Evolutionary conservation across 2,329 filamentous ascomycete genomes (phyloP).

Genomic region (Bipolaris zeicola): DNA sequence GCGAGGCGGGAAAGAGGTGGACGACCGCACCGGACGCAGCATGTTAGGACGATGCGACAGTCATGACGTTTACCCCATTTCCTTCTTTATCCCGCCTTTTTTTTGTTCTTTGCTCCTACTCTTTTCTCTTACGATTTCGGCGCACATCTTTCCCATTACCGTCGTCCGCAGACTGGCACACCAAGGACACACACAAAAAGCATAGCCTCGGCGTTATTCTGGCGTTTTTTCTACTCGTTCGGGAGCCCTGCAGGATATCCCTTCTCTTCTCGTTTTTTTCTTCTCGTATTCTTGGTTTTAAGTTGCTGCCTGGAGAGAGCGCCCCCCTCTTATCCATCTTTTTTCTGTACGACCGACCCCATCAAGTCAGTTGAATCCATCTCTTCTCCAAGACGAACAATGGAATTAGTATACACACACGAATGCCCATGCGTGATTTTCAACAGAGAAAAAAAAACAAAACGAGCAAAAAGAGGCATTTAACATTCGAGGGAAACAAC

Average conservation of each 20-base stretch:
- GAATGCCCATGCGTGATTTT: neutral
- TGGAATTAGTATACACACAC: neutral
- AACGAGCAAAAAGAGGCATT: neutral
- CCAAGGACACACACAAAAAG: conserved; percentile 7
- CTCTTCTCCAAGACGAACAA: neutral
- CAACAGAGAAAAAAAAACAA: neutral
- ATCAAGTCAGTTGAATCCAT: neutral
- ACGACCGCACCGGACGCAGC: conserved; percentile 19
- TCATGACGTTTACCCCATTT: neutral
- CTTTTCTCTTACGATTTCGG: neutral
- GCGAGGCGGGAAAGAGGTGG: conserved; percentile 13
- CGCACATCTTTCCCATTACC: neutral
- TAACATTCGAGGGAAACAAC: too few relatives aligned
- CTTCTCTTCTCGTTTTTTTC: neutral
- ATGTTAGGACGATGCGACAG: conserved; percentile 14
- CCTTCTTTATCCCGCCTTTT: neutral
- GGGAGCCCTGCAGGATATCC: neutral
- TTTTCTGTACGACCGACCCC: neutral
- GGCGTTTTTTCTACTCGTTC: neutral
- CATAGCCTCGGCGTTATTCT: conserved; percentile 10
- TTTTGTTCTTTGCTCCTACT: too few relatives aligned
- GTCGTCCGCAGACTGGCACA: conserved; percentile 12
- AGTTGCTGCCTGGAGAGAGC: neutral
- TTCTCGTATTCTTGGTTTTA: neutral
- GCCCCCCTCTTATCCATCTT: neutral